phyloP scores from a whole-genome alignment of 2,329 filamentous ascomycete genomes.

The Colletotrichum tabaci region DNA sequence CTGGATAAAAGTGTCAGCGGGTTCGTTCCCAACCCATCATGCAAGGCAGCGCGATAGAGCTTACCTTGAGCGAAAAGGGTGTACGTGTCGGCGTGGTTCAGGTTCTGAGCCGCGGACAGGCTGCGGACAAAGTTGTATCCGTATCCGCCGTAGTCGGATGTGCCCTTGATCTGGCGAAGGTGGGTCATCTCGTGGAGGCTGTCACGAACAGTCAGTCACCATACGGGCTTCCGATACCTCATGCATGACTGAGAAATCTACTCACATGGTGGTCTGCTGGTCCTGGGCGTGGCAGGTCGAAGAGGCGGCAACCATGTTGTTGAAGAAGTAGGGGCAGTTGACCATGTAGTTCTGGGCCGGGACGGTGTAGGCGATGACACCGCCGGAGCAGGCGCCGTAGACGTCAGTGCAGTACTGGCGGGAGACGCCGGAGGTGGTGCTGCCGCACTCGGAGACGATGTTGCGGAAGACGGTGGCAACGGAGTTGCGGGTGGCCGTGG shows the following conservation, averaged over 20 bases:
- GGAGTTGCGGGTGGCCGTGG: constrained; percentile 57
- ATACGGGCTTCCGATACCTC: too few species aligned
- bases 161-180: constrained; percentile 68
- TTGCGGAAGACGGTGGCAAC: constrained; percentile 66
- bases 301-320: constrained; percentile 21
- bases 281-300: constrained; percentile 33
- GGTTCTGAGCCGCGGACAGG: constrained; percentile 63
- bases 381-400: constrained; percentile 63
- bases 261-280: constrained; percentile 70
- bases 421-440: constrained; percentile 63
- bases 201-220: background rate
- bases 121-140: constrained; percentile 64
- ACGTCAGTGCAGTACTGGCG: constrained; percentile 72
- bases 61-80: constrained; percentile 53
- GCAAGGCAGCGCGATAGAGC: too few species aligned
- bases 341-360: constrained; percentile 68
- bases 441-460: constrained; percentile 69
- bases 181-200: constrained; percentile 78
- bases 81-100: constrained; percentile 75
- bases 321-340: constrained; percentile 62
- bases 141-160: constrained; percentile 69
- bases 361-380: constrained; percentile 74
- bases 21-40: too few species aligned
- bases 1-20: constrained; percentile 27
- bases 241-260: too few species aligned